Evolutionary conservation across 345 rosid species (phyloP), one percentile per base, ranked within the genome.

Genomic region (Corymbia maculata): DNA sequence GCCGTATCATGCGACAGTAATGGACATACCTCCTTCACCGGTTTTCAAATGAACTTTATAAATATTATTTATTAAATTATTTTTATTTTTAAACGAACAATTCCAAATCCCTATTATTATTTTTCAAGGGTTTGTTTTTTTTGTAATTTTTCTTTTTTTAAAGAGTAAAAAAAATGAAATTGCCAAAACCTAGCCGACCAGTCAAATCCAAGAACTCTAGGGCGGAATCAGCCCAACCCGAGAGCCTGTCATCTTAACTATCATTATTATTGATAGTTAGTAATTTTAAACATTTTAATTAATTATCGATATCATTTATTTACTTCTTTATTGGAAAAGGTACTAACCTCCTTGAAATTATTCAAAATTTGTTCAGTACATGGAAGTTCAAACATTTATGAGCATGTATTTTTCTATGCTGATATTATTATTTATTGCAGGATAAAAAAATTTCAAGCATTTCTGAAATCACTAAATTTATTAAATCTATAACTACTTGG

Each of bases 181-280:
- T 4, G 12, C 0, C 6, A 55, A 55, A 55, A 55, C 12, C 5
- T 55, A 55, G 22, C 0, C 0, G 1, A 1, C 0, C 22, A 2
- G 17, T 52, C 0, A 8, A 52, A 52, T 2, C 57, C 2, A 36
- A 36, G 42, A 9, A 0, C 9, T 55, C 2, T 55, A 55, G 1
- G 28, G 0, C 21, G 28, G 61, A 55, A 55, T 9, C 0, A 0
- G 61, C 3, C 3, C 28, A 1, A 55, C 1, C 22, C 0, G 0
- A 55, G 13, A 22, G 24, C 0, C 28, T 1, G 9, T 55, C 8
- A 68, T 16, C 44, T 4, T 68, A 1, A 8, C 19, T 32, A 16
- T 68, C 22, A 15, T 8, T 30, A 32, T 68, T 68, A 68, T 68
- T 8, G 32, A 68, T 32, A 9, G 22, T 32, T 32, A 32, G 9